phyloP scores from a whole-genome alignment of 2,329 filamentous ascomycete genomes.

The Trichophyton verrucosum region DNA sequence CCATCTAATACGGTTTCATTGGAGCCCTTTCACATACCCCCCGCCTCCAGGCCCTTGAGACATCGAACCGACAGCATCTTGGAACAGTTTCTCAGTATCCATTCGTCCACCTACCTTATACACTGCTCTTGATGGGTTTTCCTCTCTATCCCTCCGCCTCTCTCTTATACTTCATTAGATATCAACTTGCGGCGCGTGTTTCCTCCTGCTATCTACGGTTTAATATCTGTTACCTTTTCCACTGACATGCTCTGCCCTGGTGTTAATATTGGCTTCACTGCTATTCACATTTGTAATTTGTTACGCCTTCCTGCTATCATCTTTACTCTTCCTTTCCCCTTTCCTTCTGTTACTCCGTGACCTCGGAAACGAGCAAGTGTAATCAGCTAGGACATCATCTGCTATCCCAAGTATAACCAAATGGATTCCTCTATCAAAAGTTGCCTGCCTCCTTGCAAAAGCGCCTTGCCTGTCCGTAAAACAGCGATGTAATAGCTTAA shows the following conservation, averaged over 20 bases:
- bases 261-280: not conserved
- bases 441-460: not conserved
- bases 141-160: slow-evolving; percentile 12
- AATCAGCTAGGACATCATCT: not conserved
- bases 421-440: not conserved
- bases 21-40: not conserved
- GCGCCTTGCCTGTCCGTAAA: not conserved
- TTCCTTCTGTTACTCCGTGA: not conserved
- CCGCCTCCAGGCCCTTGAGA: not conserved
- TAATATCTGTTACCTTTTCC: slow-evolving; percentile 1
- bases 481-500: not conserved
- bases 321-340: not conserved
- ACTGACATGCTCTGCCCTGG: not conserved
- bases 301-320: not conserved
- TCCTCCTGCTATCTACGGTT: slow-evolving; percentile 2
- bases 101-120: not conserved
- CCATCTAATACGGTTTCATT: not conserved
- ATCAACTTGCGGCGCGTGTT: slow-evolving; percentile 3
- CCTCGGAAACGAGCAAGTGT: not conserved
- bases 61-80: not conserved
- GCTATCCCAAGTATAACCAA: not conserved
- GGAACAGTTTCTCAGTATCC: not conserved
- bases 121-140: slow-evolving; percentile 1
- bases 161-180: slow-evolving; percentile 17
- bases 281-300: slow-evolving; percentile 1